Base-by-base conservation (phyloP, 2,329 filamentous ascomycete genomes). In the Colletotrichum sp. region DNA sequence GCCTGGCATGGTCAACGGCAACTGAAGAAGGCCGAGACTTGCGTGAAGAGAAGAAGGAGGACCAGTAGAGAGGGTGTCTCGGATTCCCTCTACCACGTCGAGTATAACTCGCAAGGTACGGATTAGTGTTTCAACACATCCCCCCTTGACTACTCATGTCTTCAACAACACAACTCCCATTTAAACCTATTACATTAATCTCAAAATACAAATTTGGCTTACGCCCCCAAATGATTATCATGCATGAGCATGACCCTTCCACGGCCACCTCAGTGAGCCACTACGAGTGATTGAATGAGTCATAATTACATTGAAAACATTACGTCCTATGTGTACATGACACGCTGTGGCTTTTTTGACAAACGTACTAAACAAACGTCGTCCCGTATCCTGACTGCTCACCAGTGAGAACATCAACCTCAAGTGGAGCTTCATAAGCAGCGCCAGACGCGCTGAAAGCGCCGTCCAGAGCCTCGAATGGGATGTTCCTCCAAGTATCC, bases 381-480 rank as follows among this genome's bases (percentile, higher is more conserved):
- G 26, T 21, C 3, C 74, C 74, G 10, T 74, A 76, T 10, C 74
- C 74, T 3, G 70, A 73, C 2, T 55, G 59, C 9, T 65, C 74
- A 7, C 74, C 74, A 0, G 26, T 5, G 34, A 60, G 9, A 8
- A 76, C 74, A 21, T 76, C 65, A 15, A 76, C 70, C 26, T 71
- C 18, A 5, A 65, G 13, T 12, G 74, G 74, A 12, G 71, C 70
- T 60, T 76, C 74, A 15, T 65, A 76, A 28, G 64, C n/a, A 34
- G 70, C 64, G 1, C 65, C 74, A 7, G 74, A 76, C 6, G 24
- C 18, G 39, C 67, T 73, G 39, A 82, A 81, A 7, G 75, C 76
- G 1, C 82, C 81, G 59, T 79, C 75, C 2, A 83, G 78, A 6
- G 75, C 77, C 3, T 82, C 81, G 16, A 80, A 77, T 5, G 83